Percentiles rank a stretch among this genome's conserved stretches.
Evolutionary conservation across 192 early-diverging fungal species (phyloP).

Genomic region (Phycomyces blakesleeanus): DNA sequence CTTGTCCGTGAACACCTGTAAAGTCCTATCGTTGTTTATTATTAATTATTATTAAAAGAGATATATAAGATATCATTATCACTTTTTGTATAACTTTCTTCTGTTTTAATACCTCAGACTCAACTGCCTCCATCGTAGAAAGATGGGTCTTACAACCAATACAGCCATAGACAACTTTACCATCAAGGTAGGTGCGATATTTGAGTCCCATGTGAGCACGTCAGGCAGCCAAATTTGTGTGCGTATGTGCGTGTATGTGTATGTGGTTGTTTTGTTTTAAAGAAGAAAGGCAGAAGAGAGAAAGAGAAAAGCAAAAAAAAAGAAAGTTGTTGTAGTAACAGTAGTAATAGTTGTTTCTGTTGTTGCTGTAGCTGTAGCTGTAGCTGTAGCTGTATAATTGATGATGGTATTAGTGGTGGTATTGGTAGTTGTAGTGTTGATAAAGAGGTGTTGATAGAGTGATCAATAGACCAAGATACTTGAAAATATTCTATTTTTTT

Average conservation of each 20-base stretch:
- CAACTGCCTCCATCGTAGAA: constrained; percentile 21
- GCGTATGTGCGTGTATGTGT: background rate
- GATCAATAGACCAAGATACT: too few species aligned
- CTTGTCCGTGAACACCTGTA: constrained; percentile 33
- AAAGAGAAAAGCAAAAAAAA: too few species aligned
- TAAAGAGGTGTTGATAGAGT: too few species aligned
- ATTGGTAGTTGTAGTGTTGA: background rate
- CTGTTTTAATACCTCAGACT: constrained; percentile 30
- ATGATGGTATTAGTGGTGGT: background rate
- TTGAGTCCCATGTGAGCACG: constrained; percentile 26
- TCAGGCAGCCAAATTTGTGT: background rate
- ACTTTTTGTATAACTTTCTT: too few species aligned
- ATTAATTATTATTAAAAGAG: too few species aligned
- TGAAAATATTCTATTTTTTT: background rate
- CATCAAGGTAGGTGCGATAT: constrained; percentile 32
- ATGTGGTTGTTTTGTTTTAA: background rate
- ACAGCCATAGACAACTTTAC: constrained; percentile 26
- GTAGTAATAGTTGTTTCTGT: background rate
- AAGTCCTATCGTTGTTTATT: constrained; percentile 33
- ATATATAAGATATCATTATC: too few species aligned
- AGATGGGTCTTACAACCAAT: constrained; percentile 25
- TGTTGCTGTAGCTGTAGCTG: background rate
- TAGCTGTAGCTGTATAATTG: background rate
- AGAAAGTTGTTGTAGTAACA: background rate
- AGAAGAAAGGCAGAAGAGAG: background rate